Conservation (phyloP, 192 early-diverging fungal species). For the Umbelopsis sp. region DNA sequence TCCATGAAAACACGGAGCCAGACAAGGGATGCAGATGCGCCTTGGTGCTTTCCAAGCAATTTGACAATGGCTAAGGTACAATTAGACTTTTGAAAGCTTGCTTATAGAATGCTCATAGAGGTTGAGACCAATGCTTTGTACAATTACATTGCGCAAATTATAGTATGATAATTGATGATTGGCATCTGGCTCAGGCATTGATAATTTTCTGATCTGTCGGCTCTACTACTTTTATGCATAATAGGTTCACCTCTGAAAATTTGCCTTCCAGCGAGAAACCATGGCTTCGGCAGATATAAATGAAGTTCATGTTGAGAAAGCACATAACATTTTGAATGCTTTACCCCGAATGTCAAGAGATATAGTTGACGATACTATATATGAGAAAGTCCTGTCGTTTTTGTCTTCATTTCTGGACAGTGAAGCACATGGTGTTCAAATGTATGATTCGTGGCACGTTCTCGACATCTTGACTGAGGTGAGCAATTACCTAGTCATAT, state of each 20-base stretch:
- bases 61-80: too few relatives aligned
- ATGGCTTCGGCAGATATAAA: not conserved
- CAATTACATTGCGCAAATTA: too few relatives aligned
- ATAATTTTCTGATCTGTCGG: too few relatives aligned
- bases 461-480: conserved; percentile 39
- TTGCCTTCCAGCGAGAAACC: not conserved
- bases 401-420: conserved; percentile 48
- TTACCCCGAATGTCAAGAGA: conserved; percentile 67
- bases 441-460: conserved; percentile 46
- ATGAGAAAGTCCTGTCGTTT: conserved; percentile 77
- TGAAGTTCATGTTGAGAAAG: conserved; percentile 34
- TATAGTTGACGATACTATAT: conserved; percentile 75
- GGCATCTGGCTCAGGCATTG: too few relatives aligned
- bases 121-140: too few relatives aligned
- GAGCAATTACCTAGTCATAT: not conserved
- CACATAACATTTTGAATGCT: conserved; percentile 52
- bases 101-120: too few relatives aligned
- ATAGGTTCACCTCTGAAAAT: not conserved
- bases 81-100: too few relatives aligned
- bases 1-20: too few relatives aligned
- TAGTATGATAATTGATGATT: too few relatives aligned
- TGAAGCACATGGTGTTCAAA: conserved; percentile 31
- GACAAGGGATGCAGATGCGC: too few relatives aligned
- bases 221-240: too few relatives aligned
- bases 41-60: too few relatives aligned